Conservation (phyloP, 306 rosid species). For the Quillaja saponaria region DNA sequence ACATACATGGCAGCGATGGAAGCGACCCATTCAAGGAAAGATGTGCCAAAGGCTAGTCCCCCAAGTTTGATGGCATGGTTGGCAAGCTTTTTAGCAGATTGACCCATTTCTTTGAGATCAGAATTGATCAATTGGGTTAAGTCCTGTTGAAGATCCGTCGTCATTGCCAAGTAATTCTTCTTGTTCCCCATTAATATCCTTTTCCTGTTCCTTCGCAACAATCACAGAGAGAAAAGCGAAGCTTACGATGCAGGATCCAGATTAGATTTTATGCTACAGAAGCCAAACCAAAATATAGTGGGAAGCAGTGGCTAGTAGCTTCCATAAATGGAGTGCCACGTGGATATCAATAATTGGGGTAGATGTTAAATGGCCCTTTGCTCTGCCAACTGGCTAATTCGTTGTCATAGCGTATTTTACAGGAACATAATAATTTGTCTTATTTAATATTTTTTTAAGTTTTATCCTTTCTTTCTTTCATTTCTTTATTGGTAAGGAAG, state of each 20-base stretch:
- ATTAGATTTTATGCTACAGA: no score
- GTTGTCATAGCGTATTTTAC: not conserved
- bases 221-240: not conserved
- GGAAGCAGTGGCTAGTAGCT: not conserved
- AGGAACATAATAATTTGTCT: not conserved
- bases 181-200: constrained; percentile 33
- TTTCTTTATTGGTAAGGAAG: not conserved
- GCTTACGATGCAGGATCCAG: not conserved
- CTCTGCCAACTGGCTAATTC: constrained; percentile 4
- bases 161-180: constrained; percentile 43
- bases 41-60: constrained; percentile 56
- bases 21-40: constrained; percentile 71
- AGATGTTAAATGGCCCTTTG: no score
- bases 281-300: no score
- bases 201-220: constrained; percentile 22
- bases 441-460: not conserved
- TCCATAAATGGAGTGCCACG: constrained; percentile 6
- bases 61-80: constrained; percentile 58
- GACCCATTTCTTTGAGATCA: constrained; percentile 59
- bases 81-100: constrained; percentile 55
- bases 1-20: constrained; percentile 71
- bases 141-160: constrained; percentile 39
- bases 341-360: not conserved
- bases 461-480: not conserved
- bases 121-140: constrained; percentile 42